Conservation (phyloP, 225 moss, liverwort and hornwort species). For the Sphagnum tenellum region DNA sequence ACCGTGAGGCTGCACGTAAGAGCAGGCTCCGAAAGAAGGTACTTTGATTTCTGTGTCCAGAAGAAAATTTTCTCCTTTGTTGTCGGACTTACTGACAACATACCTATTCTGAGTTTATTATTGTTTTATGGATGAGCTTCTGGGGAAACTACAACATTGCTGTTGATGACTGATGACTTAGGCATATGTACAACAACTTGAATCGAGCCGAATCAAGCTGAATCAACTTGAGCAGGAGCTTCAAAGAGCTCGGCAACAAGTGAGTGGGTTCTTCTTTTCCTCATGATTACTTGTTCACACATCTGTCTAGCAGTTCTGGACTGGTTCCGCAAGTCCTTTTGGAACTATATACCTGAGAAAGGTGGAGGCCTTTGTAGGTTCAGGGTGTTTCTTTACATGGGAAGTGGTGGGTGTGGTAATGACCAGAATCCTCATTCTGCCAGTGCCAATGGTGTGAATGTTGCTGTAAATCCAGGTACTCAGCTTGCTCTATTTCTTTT, state of each 20-base stretch:
- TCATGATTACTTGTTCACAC: neutral
- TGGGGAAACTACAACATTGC: neutral
- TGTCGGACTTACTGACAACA: too few species aligned
- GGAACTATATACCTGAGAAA: neutral
- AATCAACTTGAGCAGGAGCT: constrained; percentile 98
- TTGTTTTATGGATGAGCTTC: neutral
- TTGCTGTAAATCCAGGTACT: constrained; percentile 75
- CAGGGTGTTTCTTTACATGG: constrained; percentile 76
- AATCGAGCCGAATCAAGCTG: constrained; percentile 90
- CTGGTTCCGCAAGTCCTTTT: neutral
- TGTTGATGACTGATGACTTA: constrained; percentile 11
- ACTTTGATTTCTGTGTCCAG: neutral
- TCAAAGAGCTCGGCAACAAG: constrained; percentile 98
- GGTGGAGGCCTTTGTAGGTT: constrained; percentile 5
- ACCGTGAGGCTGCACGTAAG: constrained; percentile 99
- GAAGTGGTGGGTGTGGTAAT: constrained; percentile 51
- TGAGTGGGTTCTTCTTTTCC: constrained; percentile 11
- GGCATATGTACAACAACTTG: constrained; percentile 98
- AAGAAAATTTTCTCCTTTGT: neutral
- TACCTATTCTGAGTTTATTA: neutral
- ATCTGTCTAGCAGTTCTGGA: neutral
- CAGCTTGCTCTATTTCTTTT: neutral
- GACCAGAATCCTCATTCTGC: constrained; percentile 74
- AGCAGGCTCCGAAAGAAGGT: constrained; percentile 98
- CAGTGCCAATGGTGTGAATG: constrained; percentile 61